These are phyloP conservation scores for Didymella exigua DNA, from an alignment of 2,329 filamentous ascomycete genomes.

Conservation along the genomic window DNA sequence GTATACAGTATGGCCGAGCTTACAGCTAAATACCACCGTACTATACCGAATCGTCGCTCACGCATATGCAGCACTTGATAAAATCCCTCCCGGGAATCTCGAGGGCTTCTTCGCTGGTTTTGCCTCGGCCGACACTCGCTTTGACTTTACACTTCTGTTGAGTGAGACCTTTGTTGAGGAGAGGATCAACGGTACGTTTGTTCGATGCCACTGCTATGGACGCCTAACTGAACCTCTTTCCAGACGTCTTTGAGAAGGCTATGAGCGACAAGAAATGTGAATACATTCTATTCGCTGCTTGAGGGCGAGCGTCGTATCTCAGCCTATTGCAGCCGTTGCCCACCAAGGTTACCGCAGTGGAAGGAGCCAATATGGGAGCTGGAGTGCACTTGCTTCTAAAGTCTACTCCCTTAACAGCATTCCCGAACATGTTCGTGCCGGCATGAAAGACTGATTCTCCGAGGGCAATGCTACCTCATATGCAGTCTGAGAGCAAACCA, in stretches of 20 bases:
- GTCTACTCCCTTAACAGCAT: too few relatives aligned
- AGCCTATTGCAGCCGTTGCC: neutral
- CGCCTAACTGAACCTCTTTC: too few relatives aligned
- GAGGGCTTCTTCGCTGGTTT: neutral
- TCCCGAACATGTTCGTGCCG: neutral
- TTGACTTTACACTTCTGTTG: neutral
- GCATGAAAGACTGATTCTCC: too few relatives aligned
- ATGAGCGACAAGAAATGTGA: neutral
- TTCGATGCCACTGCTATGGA: neutral
- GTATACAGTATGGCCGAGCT: neutral
- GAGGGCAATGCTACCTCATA: neutral
- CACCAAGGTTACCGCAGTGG: neutral
- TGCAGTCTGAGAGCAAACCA: neutral
- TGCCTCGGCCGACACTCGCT: neutral
- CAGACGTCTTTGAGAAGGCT: too few relatives aligned
- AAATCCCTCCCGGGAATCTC: neutral
- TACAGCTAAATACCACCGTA: neutral
- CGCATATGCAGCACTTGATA: neutral
- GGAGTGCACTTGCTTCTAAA: too few relatives aligned
- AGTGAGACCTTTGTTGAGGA: neutral
- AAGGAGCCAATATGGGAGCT: neutral
- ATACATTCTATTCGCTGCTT: neutral
- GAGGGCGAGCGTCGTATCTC: neutral
- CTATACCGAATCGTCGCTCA: neutral
- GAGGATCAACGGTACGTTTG: neutral